These are phyloP conservation scores for Amauroascus verrucosus DNA, from an alignment of 2,329 filamentous ascomycete species.

Conservation along the genomic window DNA sequence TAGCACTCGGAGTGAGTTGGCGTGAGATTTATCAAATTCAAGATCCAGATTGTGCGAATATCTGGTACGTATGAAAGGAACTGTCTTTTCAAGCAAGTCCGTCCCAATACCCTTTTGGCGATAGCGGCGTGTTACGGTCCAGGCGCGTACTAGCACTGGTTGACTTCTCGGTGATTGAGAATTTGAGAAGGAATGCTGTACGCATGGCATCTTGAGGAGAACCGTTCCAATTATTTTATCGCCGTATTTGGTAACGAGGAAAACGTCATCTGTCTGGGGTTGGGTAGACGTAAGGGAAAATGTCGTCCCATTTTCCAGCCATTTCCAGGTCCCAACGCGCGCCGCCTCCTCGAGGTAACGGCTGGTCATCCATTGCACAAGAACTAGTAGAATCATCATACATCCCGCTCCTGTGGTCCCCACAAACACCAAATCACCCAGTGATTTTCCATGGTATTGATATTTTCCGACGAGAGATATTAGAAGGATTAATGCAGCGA, in stretches of 20 bases:
- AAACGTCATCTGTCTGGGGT: slow-evolving; percentile 41
- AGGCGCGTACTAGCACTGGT: slow-evolving; percentile 58
- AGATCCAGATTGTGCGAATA: slow-evolving; percentile 53
- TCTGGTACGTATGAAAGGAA: slow-evolving; percentile 55
- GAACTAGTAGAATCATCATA: slow-evolving; percentile 47
- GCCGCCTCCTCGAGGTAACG: slow-evolving; percentile 57
- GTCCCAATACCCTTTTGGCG: slow-evolving; percentile 61
- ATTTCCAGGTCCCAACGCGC: slow-evolving; percentile 47
- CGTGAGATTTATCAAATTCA: slow-evolving; percentile 62
- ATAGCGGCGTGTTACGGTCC: slow-evolving; percentile 64
- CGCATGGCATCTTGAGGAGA: slow-evolving; percentile 40
- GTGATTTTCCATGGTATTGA: slow-evolving; percentile 23
- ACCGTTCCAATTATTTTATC: slow-evolving; percentile 60
- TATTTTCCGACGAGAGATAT: slow-evolving; percentile 33
- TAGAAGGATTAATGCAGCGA: slow-evolving; percentile 30
- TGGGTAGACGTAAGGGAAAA: slow-evolving; percentile 19
- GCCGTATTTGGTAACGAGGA: slow-evolving; percentile 57
- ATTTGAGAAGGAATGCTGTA: slow-evolving; percentile 7
- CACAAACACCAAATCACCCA: slow-evolving; percentile 6
- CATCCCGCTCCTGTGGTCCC: slow-evolving; percentile 24
- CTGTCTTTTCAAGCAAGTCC: slow-evolving; percentile 62
- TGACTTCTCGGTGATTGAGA: background rate
- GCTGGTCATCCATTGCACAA: slow-evolving; percentile 52
- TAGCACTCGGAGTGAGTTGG: slow-evolving; percentile 57
- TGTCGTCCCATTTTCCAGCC: slow-evolving; percentile 41